A percentile compares a stretch with the other conserved stretches of the same genome.
Conservation (phyloP, 208 protist species). For the Spongospora subterranea region DNA sequence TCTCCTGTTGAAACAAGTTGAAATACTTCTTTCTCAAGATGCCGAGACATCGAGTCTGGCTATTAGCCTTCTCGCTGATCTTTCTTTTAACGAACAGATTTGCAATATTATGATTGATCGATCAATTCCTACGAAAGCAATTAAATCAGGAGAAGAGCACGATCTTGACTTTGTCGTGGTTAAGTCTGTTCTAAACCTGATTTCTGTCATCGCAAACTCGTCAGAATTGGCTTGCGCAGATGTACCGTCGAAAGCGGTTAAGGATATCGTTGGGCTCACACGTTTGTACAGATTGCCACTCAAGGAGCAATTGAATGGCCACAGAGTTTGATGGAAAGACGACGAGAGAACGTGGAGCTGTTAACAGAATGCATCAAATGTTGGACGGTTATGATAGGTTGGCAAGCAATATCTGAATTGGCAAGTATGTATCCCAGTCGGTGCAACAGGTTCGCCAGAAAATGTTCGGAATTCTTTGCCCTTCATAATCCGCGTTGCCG, state of each 20-base stretch:
- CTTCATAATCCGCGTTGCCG: background rate
- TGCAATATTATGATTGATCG: background rate
- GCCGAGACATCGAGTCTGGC: background rate
- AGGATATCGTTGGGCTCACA: background rate
- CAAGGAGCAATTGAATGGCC: slow-evolving; percentile 31
- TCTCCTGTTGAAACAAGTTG: background rate
- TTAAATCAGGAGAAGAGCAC: background rate
- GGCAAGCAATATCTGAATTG: background rate
- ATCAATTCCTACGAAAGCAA: background rate
- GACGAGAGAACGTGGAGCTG: background rate
- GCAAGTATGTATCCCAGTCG: background rate
- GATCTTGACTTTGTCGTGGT: background rate
- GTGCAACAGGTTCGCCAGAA: background rate
- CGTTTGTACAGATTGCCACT: background rate
- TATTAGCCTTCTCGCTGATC: background rate
- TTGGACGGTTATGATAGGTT: background rate
- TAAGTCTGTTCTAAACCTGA: slow-evolving; percentile 15
- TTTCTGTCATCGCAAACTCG: background rate
- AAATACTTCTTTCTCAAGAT: background rate
- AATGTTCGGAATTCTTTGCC: background rate
- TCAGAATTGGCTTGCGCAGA: background rate
- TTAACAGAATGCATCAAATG: background rate
- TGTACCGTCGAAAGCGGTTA: background rate
- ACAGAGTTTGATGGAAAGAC: background rate
- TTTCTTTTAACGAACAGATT: slow-evolving; percentile 38